Conservation (phyloP, 2,329 filamentous ascomycete genomes). For the Ceratocystiopsis sp. region DNA sequence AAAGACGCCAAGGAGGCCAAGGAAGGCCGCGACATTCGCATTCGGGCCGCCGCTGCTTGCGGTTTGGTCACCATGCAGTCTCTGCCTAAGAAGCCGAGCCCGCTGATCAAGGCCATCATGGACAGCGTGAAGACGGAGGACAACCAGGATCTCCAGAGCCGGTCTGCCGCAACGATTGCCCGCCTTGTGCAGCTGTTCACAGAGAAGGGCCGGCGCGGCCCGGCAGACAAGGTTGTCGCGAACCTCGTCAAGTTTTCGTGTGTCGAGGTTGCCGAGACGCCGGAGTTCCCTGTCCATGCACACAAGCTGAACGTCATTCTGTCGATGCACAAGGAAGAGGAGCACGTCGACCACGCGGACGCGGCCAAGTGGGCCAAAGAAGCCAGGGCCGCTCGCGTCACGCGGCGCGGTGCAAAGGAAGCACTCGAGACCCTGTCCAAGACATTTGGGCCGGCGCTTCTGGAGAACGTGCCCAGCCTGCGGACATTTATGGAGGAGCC, state of each 20-base stretch:
- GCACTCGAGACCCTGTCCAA: constrained; percentile 74
- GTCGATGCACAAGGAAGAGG: constrained; percentile 93
- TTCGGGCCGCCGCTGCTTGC: constrained; percentile 72
- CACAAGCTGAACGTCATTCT: constrained; percentile 64
- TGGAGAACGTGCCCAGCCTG: constrained; percentile 73
- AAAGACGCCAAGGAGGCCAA: constrained; percentile 67
- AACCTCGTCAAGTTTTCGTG: constrained; percentile 97
- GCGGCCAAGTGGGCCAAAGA: constrained; percentile 80
- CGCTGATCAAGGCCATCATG: constrained; percentile 93
- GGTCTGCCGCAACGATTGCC: constrained; percentile 73
- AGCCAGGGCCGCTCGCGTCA: constrained; percentile 75
- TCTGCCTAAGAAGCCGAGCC: constrained; percentile 83
- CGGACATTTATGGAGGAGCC: constrained; percentile 67
- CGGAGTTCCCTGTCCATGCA: constrained; percentile 78
- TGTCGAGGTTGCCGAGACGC: constrained; percentile 92
- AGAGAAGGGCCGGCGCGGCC: constrained; percentile 58
- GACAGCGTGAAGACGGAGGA: constrained; percentile 95
- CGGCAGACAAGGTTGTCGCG: constrained; percentile 87
- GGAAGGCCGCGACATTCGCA: constrained; percentile 65
- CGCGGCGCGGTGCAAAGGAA: constrained; percentile 83
- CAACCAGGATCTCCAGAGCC: constrained; percentile 70
- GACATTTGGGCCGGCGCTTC: constrained; percentile 60
- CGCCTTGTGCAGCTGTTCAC: constrained; percentile 77
- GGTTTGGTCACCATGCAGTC: constrained; percentile 75
- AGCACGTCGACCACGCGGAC: constrained; percentile 81